Evolutionary conservation across 306 rosid genomes (phyloP).

Genomic region (Cicer arietinum): DNA sequence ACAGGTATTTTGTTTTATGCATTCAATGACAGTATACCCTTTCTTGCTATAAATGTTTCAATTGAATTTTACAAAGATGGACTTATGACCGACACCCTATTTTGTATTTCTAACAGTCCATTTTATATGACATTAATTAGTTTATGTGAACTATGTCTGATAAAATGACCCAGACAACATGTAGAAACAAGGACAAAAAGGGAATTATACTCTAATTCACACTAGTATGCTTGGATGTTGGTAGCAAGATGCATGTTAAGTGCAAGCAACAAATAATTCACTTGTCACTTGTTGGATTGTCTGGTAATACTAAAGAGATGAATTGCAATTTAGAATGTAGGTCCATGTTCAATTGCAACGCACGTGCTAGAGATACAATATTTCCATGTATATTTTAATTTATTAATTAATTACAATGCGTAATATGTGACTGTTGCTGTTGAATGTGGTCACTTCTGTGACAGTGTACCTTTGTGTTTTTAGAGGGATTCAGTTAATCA

Average conservation of each 20-base stretch:
- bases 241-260: conserved; percentile 27
- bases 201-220: conserved; percentile 11
- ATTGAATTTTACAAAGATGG: conserved; percentile 19
- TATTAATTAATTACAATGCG: conserved; percentile 16
- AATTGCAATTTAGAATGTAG: conserved; percentile 8
- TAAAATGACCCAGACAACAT: conserved; percentile 28
- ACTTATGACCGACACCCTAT: conserved; percentile 9
- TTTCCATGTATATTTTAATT: conserved; percentile 5
- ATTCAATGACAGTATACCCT: conserved; percentile 17
- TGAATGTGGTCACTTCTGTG: conserved; percentile 35
- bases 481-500: conserved; percentile 15
- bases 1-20: conserved; percentile 63
- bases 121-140: conserved; percentile 27
- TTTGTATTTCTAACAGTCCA: neutral
- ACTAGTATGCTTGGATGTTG: neutral
- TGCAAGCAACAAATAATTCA: conserved; percentile 19
- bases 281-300: conserved; percentile 17
- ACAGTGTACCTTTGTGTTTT: conserved; percentile 4
- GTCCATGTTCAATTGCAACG: conserved; percentile 20
- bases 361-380: neutral
- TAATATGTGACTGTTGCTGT: conserved; percentile 12
- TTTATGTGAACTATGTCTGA: conserved; percentile 27
- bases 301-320: conserved; percentile 8
- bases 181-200: conserved; percentile 24
- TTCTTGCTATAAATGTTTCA: conserved; percentile 32